Conservation (phyloP, 768 basidiomycete genomes). For the Dioszegia aurantiaca region DNA sequence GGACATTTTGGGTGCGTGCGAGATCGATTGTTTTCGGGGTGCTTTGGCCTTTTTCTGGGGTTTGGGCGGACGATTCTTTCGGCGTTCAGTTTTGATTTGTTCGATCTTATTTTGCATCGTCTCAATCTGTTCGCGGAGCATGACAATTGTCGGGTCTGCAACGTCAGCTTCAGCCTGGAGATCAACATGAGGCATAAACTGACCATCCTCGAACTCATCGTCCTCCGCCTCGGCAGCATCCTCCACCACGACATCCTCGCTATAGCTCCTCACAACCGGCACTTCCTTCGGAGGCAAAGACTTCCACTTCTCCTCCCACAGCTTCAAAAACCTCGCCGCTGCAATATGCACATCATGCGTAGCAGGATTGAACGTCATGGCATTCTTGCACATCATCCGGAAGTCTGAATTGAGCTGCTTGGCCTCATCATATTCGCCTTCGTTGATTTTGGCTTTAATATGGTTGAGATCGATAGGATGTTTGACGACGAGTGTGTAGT, state of each 20-base stretch:
- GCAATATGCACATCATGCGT: conserved; percentile 82
- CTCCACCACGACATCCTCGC: conserved; percentile 58
- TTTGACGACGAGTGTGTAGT: conserved; percentile 83
- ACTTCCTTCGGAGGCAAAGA: conserved; percentile 59
- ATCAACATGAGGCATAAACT: conserved; percentile 54
- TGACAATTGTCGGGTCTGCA: conserved; percentile 3
- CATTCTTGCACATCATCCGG: conserved; percentile 91
- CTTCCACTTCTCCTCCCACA: conserved; percentile 93
- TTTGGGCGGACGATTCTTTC: conserved; percentile 11
- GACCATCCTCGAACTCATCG: conserved; percentile 58
- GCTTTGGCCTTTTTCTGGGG: conserved; percentile 20
- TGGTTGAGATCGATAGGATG: conserved; percentile 92
- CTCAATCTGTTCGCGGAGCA: conserved; percentile 30
- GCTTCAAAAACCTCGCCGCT: conserved; percentile 74
- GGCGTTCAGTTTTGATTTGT: conserved; percentile 27
- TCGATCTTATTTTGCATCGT: conserved; percentile 21
- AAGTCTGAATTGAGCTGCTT: conserved; percentile 84
- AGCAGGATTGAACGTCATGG: conserved; percentile 83
- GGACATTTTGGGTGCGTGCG: conserved; percentile 26
- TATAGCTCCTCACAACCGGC: conserved; percentile 56
- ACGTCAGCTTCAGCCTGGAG: conserved; percentile 9
- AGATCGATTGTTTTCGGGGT: conserved; percentile 33
- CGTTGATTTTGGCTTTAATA: conserved; percentile 80
- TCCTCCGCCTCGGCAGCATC: conserved; percentile 65
- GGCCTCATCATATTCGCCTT: conserved; percentile 70